Conservation (phyloP, 768 basidiomycete genomes). For the Suillus decipiens region DNA sequence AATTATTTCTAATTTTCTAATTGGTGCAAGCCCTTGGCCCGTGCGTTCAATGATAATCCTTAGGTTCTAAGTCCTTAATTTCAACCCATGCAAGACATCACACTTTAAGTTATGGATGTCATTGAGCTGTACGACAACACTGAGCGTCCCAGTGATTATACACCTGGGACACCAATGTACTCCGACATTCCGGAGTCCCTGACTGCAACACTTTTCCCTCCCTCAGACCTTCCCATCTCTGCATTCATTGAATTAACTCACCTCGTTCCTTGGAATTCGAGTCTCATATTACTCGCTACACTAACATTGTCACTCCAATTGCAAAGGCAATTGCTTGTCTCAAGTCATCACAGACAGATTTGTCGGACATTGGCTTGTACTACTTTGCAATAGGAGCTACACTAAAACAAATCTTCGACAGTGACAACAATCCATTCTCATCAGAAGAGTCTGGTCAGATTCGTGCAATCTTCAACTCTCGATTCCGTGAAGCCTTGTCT, state of each 20-base stretch:
- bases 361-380: background rate
- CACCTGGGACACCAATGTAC: background rate
- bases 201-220: background rate
- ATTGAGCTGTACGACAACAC: too few species aligned
- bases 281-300: background rate
- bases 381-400: too few species aligned
- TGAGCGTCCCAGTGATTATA: too few species aligned
- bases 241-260: background rate
- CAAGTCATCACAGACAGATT: background rate
- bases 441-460: background rate
- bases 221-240: conserved; percentile 1
- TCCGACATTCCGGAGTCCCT: background rate
- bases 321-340: background rate
- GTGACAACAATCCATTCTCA: too few species aligned
- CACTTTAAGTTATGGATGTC: too few species aligned
- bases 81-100: too few species aligned
- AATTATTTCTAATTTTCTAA: too few species aligned
- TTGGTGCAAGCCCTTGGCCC: too few species aligned
- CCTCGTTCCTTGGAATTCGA: background rate
- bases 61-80: too few species aligned
- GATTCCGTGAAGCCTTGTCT: background rate
- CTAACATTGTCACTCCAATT: background rate
- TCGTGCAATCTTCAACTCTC: background rate
- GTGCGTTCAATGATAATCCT: too few species aligned
- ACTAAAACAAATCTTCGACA: too few species aligned